Evolutionary conservation across 2,329 filamentous ascomycete genomes (phyloP).

Genomic region (Cercospora sp.): DNA sequence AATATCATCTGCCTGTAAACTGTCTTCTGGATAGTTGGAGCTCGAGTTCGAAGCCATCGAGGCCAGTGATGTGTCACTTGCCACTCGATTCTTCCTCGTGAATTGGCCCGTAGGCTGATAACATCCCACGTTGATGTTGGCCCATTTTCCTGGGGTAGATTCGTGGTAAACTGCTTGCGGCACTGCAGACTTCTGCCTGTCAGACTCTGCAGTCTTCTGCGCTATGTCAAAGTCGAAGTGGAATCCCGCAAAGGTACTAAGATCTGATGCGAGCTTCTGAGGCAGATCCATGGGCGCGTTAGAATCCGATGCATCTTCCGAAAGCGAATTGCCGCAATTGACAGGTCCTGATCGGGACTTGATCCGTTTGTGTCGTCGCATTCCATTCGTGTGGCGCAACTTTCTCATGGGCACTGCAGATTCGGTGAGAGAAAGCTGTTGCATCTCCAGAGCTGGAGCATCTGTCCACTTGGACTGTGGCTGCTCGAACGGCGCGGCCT

Average conservation of each 20-base stretch:
- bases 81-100: constrained; percentile 7
- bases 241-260: constrained; percentile 2
- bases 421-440: constrained; percentile 16
- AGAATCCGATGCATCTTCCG: not conserved
- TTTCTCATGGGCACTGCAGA: not conserved
- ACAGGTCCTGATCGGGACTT: not conserved
- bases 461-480: not conserved
- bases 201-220: not conserved
- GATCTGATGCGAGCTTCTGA: constrained; percentile 5
- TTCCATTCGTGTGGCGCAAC: constrained; percentile 5
- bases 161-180: not conserved
- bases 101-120: constrained; percentile 15
- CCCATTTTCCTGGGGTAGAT: not conserved
- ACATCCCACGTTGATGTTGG: constrained; percentile 10
- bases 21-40: constrained; percentile 24
- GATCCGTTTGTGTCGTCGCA: constrained; percentile 1
- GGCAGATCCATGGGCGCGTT: constrained; percentile 4
- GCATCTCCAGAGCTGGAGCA: constrained; percentile 24
- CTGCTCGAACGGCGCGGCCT: not conserved
- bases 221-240: constrained; percentile 22
- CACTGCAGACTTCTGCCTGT: not conserved
- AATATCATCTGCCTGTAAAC: constrained; percentile 25
- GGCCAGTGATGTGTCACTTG: constrained; percentile 4
- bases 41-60: constrained; percentile 16
- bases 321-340: not conserved